Evolutionary conservation across 2,329 filamentous ascomycete species (phyloP), one percentile per base, ranked within the genome.

Genomic region (Botryotinia globosa): DNA sequence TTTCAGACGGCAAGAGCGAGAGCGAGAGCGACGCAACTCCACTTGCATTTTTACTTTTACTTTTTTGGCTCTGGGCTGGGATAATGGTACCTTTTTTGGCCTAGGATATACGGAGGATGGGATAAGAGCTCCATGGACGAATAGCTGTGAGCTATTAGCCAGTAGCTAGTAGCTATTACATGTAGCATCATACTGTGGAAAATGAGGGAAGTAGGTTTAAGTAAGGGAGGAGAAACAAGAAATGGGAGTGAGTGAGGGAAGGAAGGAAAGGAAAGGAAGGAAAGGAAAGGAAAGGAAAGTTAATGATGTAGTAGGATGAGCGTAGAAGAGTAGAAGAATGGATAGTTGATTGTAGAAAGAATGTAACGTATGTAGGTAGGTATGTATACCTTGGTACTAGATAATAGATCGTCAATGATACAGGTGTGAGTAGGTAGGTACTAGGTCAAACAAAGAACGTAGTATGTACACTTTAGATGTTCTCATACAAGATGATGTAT

Each of bases 1-100:
- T 62, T 45, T 29, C 29, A 69, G 44, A 69, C 32, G 66, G 66
- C 45, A 69, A 58, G 51, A 39, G 66, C 45, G 48, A 58, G 51
- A 39, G 66, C 45, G 48, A 56, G 51, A 32, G 34, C 14, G 51
- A 42, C 16, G n/a, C 25, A 37, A 42, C 48, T 34, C 45, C 45
- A 68, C 37, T 54, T 68, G 14, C 51, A 18, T 54, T 54, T 54
- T 54, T 54, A 54, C 51, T n/a, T n/a, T n/a, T n/a, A n/a, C n/a
- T n/a, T 54, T 45, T 64, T 64, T 22, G 61, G 39, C 61, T 14
- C 12, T 44, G 25, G 25, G 61, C 37, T 63, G 9, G 39, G 61
- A 62, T 62, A 65, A 22, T 29, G 12, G 18, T 48, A 48, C 48
- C 48, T 58, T 51, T 51, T 51, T 51, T n/a, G 14, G 45, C 44